A percentile compares a stretch with the other conserved stretches of the same genome.
Evolutionary conservation across 306 rosid genomes (phyloP).

Genomic region (Vachellia collinsii): DNA sequence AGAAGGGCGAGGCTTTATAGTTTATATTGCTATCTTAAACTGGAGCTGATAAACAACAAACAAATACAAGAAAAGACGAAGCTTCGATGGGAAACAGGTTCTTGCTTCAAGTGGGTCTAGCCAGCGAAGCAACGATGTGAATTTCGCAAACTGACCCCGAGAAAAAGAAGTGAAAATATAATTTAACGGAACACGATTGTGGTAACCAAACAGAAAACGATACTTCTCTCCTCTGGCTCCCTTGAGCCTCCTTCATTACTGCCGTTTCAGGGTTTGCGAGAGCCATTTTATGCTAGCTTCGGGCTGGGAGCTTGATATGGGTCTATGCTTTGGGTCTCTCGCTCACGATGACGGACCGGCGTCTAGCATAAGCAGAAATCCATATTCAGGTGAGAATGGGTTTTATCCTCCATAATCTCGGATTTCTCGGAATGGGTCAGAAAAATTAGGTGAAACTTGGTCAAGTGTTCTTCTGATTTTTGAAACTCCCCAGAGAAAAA

Average conservation of each 20-base stretch:
- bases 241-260: neutral
- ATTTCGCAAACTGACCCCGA: neutral
- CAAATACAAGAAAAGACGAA: neutral
- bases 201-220: neutral
- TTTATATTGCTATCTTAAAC: too few relatives aligned
- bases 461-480: conserved; percentile 19
- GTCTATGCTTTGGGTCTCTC: conserved; percentile 54
- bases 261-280: neutral
- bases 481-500: neutral
- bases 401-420: conserved; percentile 1
- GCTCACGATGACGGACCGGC: conserved; percentile 10
- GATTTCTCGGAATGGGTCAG: neutral
- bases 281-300: conserved; percentile 2
- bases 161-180: neutral
- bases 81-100: neutral
- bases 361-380: conserved; percentile 28
- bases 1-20: neutral
- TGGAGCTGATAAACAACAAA: too few relatives aligned
- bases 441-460: neutral
- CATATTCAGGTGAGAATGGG: conserved; percentile 41
- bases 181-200: neutral
- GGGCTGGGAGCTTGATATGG: conserved; percentile 38
- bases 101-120: neutral
- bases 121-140: conserved; percentile 5
- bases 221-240: neutral